Evolutionary conservation across 495 filamentous ascomycete genomes (phyloP), one percentile per base, ranked within the genome.

Genomic region (Lepraria neglecta): DNA sequence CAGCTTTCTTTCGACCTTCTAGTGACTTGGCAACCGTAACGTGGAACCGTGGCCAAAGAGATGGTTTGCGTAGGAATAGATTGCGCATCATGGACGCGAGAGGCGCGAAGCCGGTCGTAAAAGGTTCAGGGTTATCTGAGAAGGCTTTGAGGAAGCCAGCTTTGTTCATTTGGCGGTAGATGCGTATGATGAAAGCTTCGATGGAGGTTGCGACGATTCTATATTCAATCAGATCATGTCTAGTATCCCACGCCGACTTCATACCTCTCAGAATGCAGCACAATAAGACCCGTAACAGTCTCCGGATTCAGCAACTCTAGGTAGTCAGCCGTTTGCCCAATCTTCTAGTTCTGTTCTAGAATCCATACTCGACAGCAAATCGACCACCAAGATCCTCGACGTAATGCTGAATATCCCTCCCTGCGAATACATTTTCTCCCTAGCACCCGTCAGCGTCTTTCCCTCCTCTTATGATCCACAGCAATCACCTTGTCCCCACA

Each of bases 341-440:
- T n/a, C 11, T 31, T 21, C 12, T 3, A 10, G 11, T 15, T 38
- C 28, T 38, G 6, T 6, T 38, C 1, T 38, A 40, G 48, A 45
- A 15, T 14, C 54, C 73, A 44, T 80, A 80, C 82, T 83, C 35
- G 90, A 94, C 62, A 98, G 72, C 58, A 97, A 77, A 75, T 98
- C 94, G 28, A 96, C 90, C 11, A 97, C 88, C 58, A 98, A 74
- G 64, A 98, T 98, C 66, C 92, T 88, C 43, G 90, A 96, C 33
- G 94, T 98, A 68, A 97, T 87, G 80, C 92, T 96, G 75, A 96
- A 89, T 70, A 97, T 88, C 56, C 94, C 94, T 30, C 94, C 94
- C 61, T 84, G 78, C 2, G 82, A 75, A 75, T 98, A 98, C 76
- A 96, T 85, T 73, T 90, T 92, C 75, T 96, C 89, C 67, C 92